A percentile compares a stretch with the other conserved stretches of the same genome.
phyloP scores from a whole-genome alignment of 2,329 filamentous ascomycete genomes.

The Botrytis tulipae region DNA sequence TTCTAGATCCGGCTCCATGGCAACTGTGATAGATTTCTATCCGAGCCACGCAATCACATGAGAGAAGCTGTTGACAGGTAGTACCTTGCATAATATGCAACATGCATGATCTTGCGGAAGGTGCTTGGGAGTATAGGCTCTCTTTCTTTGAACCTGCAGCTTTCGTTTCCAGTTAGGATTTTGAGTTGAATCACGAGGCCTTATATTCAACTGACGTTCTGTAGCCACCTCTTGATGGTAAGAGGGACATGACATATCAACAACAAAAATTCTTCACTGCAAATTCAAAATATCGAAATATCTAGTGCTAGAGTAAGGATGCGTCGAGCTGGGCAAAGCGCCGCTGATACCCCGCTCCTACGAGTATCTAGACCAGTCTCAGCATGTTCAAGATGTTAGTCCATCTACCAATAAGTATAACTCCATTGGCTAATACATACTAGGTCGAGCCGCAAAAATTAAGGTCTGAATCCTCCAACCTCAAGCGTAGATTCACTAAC shows the following conservation, averaged over 20 bases:
- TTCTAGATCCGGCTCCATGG: not conserved
- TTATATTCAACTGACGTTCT: slow-evolving; percentile 8
- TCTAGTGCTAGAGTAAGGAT: slow-evolving; percentile 22
- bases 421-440: slow-evolving; percentile 5
- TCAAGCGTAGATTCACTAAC: slow-evolving; percentile 26
- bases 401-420: not conserved
- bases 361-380: slow-evolving; percentile 76
- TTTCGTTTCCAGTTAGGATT: not conserved
- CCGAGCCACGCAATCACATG: not conserved
- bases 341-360: slow-evolving; percentile 52
- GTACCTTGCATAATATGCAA: slow-evolving; percentile 11
- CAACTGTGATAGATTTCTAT: not conserved
- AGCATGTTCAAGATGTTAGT: slow-evolving; percentile 72
- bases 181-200: not conserved
- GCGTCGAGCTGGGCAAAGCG: slow-evolving; percentile 29
- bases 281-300: not conserved
- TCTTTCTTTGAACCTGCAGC: not conserved
- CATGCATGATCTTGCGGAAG: slow-evolving; percentile 1
- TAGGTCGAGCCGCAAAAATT: slow-evolving; percentile 84
- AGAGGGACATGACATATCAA: slow-evolving; percentile 1
- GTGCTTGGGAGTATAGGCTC: not conserved
- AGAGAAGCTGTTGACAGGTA: not conserved
- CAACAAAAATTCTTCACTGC: not conserved
- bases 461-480: slow-evolving; percentile 54
- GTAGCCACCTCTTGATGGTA: not conserved